Percentiles rank a stretch among this genome's conserved stretches.
Conservation (phyloP, 2,329 filamentous ascomycete species). For the Stachybotrys elegans region DNA sequence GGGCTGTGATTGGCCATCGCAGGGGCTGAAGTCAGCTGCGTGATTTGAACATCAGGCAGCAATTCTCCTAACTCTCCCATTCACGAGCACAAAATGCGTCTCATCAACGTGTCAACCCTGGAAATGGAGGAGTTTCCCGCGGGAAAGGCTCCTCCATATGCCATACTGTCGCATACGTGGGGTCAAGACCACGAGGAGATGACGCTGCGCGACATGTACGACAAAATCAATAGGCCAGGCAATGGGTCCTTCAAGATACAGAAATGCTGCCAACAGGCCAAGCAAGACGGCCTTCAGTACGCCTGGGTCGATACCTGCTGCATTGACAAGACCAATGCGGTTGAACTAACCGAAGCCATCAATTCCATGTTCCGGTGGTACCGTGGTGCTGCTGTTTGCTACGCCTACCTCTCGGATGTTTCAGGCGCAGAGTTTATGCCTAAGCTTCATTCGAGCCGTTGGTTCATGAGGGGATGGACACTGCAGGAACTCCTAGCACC, state of each 20-base stretch:
- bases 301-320: background rate
- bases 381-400: background rate
- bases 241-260: background rate
- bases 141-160: background rate
- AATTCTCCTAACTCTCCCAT: background rate
- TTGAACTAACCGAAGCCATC: background rate
- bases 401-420: background rate
- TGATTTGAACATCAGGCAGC: background rate
- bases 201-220: background rate
- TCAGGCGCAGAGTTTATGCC: background rate
- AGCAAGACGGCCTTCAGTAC: background rate
- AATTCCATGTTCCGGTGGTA: background rate
- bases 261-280: background rate
- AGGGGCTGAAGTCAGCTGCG: background rate
- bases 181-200: background rate
- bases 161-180: constrained; percentile 1
- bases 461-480: background rate
- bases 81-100: background rate
- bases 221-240: background rate
- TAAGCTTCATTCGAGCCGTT: background rate
- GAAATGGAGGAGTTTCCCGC: background rate
- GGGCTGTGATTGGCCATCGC: background rate
- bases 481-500: background rate
- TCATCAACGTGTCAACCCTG: background rate
- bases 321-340: constrained; percentile 1